These are phyloP conservation scores for Allomyces javanicus DNA, from an alignment of 192 early-diverging fungal genomes.

Conservation along the genomic window DNA sequence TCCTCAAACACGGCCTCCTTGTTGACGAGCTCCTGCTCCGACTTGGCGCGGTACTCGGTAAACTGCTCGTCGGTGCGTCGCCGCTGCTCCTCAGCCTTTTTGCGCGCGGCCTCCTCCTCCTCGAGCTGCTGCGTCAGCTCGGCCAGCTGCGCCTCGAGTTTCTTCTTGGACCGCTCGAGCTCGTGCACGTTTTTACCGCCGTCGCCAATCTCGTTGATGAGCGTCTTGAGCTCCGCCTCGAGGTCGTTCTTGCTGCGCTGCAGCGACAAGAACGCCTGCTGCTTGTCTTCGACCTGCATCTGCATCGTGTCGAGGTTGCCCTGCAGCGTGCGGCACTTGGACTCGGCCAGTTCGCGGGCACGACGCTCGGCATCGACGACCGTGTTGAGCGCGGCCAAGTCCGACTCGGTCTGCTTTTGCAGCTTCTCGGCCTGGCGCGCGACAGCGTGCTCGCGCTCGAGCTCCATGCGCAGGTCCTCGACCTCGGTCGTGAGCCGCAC, in stretches of 20 bases:
- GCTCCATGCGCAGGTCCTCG: conserved; percentile 52
- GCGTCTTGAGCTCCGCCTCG: conserved; percentile 39
- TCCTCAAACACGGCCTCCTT: conserved; percentile 60
- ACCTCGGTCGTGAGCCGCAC: conserved; percentile 42
- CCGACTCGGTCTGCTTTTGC: conserved; percentile 34
- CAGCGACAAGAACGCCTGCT: conserved; percentile 22
- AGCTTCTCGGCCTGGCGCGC: conserved; percentile 43
- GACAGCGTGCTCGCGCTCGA: conserved; percentile 51
- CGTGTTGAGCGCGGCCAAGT: conserved; percentile 26
- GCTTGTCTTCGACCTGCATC: conserved; percentile 35
- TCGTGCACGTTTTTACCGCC: conserved; percentile 56
- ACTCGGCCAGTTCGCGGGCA: conserved; percentile 36
- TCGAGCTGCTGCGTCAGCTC: conserved; percentile 38
- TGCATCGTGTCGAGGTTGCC: conserved; percentile 28
- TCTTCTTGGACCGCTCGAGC: conserved; percentile 40
- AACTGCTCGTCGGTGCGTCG: conserved; percentile 39
- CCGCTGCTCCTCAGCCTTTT: conserved; percentile 37
- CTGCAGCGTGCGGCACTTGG: conserved; percentile 36
- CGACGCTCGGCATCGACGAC: conserved; percentile 36
- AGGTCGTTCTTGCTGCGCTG: conserved; percentile 45
- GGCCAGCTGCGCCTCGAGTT: conserved; percentile 38
- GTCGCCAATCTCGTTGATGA: conserved; percentile 55
- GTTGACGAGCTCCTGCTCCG: conserved; percentile 32
- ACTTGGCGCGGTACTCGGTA: conserved; percentile 38
- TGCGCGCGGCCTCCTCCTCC: conserved; percentile 31